These are phyloP conservation scores for Aquanectria penicillioides DNA, from an alignment of 2,329 filamentous ascomycete genomes.

Conservation along the genomic window DNA sequence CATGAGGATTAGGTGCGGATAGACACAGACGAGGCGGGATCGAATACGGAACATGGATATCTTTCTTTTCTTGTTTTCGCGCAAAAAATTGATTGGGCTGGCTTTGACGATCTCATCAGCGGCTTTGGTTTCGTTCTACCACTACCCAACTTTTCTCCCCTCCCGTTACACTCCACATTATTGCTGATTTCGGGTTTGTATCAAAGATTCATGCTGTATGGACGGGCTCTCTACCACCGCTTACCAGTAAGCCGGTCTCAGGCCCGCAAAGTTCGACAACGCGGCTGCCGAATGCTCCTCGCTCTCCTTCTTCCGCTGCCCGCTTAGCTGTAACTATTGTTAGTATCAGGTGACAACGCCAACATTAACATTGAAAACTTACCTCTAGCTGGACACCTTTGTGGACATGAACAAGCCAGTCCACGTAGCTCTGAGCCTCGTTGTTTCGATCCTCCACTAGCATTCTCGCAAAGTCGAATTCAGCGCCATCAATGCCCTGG, in stretches of 20 bases:
- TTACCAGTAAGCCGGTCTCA: constrained; percentile 70
- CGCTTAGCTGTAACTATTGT: constrained; percentile 62
- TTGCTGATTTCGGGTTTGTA: constrained; percentile 15
- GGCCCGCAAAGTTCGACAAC: constrained; percentile 65
- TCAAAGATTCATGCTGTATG: constrained; percentile 1
- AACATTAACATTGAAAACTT: constrained; percentile 42
- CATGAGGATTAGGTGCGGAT: background rate
- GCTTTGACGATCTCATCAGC: constrained; percentile 24
- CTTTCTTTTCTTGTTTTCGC: constrained; percentile 16
- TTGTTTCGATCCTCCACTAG: constrained; percentile 96
- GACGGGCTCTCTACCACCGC: background rate
- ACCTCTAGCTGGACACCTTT: constrained; percentile 92
- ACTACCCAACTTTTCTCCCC: constrained; percentile 35
- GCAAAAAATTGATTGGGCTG: constrained; percentile 22
- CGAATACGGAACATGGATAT: background rate
- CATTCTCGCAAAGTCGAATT: constrained; percentile 94
- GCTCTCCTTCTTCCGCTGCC: constrained; percentile 77
- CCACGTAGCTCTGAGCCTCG: constrained; percentile 96
- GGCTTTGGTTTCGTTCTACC: constrained; percentile 30
- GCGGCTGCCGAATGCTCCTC: constrained; percentile 59
- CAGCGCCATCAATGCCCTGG: constrained; percentile 92
- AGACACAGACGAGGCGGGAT: constrained; percentile 4
- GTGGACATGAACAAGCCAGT: constrained; percentile 97
- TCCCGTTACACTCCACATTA: constrained; percentile 16
- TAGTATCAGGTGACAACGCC: constrained; percentile 9